Conservation (phyloP, 1,284 basidiomycete genomes). For the Cryptococcus maquisensis region DNA sequence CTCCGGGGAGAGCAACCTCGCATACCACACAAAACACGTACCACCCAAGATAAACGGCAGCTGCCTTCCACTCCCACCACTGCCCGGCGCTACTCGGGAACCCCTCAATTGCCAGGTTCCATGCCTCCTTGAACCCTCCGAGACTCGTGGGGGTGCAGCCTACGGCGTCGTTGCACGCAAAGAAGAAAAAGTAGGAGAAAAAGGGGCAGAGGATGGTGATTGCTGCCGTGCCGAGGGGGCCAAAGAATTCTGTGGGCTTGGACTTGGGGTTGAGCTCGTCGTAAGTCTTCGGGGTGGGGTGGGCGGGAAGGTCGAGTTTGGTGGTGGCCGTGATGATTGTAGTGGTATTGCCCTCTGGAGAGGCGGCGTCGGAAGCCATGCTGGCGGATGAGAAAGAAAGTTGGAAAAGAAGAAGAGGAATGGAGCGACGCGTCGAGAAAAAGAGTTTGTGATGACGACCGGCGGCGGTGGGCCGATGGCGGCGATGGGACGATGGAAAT, state of each 20-base stretch:
- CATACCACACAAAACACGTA: conserved; percentile 79
- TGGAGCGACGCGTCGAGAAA: too few species aligned
- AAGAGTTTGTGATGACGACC: too few species aligned
- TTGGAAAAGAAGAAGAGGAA: too few species aligned
- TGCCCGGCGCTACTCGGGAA: conserved; percentile 42
- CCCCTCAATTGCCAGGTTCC: conserved; percentile 14
- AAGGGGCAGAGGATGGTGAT: conserved; percentile 71
- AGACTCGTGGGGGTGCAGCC: conserved; percentile 58
- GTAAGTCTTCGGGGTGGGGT: conserved; percentile 38
- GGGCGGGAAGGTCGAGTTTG: conserved; percentile 40
- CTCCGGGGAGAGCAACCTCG: conserved; percentile 83
- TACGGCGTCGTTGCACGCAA: conserved; percentile 72
- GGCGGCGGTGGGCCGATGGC: too few species aligned
- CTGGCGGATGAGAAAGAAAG: too few species aligned
- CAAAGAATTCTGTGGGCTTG: conserved; percentile 75
- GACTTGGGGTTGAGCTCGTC: conserved; percentile 51
- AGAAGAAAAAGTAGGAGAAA: conserved; percentile 74
- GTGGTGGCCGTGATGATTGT: conserved; percentile 46
- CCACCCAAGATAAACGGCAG: conserved; percentile 77
- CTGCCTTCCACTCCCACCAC: conserved; percentile 76
- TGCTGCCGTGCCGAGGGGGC: conserved; percentile 71
- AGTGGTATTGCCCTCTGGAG: conserved; percentile 20
- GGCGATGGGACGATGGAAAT: too few species aligned
- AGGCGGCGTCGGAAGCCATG: background rate
- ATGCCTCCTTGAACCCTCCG: conserved; percentile 14